These are phyloP conservation scores for Lineolata rhizophorae DNA, from an alignment of 495 filamentous ascomycete genomes.

Conservation along the genomic window DNA sequence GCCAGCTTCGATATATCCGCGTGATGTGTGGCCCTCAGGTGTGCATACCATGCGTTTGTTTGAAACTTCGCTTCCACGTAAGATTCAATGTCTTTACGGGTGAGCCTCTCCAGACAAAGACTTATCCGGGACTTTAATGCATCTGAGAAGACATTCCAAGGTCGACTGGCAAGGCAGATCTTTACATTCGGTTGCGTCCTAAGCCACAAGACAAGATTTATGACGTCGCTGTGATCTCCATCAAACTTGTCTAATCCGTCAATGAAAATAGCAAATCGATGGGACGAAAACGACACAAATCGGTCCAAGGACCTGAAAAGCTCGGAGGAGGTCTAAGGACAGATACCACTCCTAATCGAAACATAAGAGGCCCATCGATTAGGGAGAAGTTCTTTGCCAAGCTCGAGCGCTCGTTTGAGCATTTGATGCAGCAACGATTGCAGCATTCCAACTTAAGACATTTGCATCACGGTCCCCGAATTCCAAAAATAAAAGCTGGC, in stretches of 20 bases:
- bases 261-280: too few relatives aligned
- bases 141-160: slow-evolving; percentile 13
- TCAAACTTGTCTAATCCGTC: slow-evolving; percentile 21
- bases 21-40: slow-evolving; percentile 1
- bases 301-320: neutral
- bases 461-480: neutral
- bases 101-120: slow-evolving; percentile 10
- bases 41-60: neutral
- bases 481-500: neutral
- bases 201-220: slow-evolving; percentile 9
- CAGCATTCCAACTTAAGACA: neutral
- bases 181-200: slow-evolving; percentile 9
- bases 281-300: too few relatives aligned
- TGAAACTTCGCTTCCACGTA: slow-evolving; percentile 3
- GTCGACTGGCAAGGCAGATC: slow-evolving; percentile 19
- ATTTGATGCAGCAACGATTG: neutral
- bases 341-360: neutral
- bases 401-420: neutral
- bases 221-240: slow-evolving; percentile 11
- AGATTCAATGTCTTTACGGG: slow-evolving; percentile 6
- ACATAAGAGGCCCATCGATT: neutral
- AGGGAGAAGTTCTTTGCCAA: neutral
- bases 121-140: slow-evolving; percentile 5
- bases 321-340: neutral
- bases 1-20: neutral